A percentile compares a stretch with the other conserved stretches of the same genome.
phyloP scores from a whole-genome alignment of 805 yeast species.

The Candida sithepensis region DNA sequence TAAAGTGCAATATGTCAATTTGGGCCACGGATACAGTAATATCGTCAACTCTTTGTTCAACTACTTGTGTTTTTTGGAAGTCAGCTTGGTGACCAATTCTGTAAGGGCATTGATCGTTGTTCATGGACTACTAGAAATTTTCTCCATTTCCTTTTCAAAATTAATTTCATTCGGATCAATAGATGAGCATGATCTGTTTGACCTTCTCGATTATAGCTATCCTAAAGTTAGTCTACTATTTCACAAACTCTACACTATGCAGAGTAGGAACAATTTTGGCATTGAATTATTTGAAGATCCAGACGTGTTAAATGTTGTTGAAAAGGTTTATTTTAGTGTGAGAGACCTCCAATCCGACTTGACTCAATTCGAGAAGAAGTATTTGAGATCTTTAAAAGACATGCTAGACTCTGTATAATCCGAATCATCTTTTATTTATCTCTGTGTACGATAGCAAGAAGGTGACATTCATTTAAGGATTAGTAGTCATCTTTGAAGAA shows the following conservation, averaged over 20 bases:
- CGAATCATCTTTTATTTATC: background rate
- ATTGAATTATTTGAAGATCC: conserved; percentile 19
- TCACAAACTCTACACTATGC: conserved; percentile 4
- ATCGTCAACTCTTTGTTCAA: conserved; percentile 4
- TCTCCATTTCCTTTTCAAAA: conserved; percentile 22
- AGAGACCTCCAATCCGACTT: background rate
- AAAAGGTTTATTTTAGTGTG: background rate
- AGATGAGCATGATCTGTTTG: background rate
- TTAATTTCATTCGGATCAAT: conserved; percentile 5
- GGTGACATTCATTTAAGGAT: background rate
- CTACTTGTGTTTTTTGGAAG: conserved; percentile 12
- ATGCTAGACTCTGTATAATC: background rate
- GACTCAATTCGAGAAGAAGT: background rate
- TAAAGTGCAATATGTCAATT: conserved; percentile 5
- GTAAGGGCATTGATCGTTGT: conserved; percentile 11
- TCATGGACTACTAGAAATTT: conserved; percentile 23
- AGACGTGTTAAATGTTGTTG: conserved; percentile 8
- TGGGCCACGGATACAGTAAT: background rate
- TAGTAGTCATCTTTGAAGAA: background rate
- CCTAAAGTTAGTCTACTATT: background rate
- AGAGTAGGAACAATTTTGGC: background rate
- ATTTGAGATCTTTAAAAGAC: background rate
- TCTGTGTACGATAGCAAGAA: background rate
- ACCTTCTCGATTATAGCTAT: background rate
- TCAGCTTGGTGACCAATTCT: background rate